Evolutionary conservation across 192 early-diverging fungal species (phyloP).

Genomic region (Backusella psychrophila): DNA sequence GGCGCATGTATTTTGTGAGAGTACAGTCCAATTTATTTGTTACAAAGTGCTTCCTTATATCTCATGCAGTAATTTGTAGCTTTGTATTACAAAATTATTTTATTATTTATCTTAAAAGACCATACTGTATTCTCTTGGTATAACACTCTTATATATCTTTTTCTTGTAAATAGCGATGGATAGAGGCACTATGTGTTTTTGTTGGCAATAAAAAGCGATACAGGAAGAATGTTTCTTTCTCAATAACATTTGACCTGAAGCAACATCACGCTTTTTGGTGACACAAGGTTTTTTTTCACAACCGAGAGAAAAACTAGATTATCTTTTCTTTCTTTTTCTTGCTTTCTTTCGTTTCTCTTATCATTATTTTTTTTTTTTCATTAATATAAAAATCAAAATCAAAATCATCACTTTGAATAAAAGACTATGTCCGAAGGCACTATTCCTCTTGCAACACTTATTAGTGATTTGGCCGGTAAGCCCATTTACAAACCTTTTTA

Average conservation of each 20-base stretch:
- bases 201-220: not conserved
- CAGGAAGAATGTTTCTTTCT: not conserved
- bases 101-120: not conserved
- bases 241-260: not conserved
- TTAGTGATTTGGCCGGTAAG: not conserved
- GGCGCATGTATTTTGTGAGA: not conserved
- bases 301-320: not conserved
- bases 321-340: not conserved
- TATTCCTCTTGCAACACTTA: not conserved
- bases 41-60: not conserved
- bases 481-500: not conserved
- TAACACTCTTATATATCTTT: not conserved
- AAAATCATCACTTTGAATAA: not conserved
- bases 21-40: not conserved
- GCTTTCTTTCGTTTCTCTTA: not conserved
- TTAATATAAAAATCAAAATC: not conserved
- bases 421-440: not conserved
- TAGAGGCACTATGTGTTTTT: not conserved
- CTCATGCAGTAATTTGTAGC: not conserved
- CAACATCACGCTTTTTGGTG: not conserved
- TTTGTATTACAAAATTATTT: not conserved
- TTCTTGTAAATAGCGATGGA: not conserved
- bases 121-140: not conserved
- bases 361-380: not conserved
- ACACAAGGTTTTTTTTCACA: not conserved